A percentile compares a stretch with the other conserved stretches of the same genome.
Conservation (phyloP, 495 filamentous ascomycete species). For the Pseudevernia furfuracea region DNA sequence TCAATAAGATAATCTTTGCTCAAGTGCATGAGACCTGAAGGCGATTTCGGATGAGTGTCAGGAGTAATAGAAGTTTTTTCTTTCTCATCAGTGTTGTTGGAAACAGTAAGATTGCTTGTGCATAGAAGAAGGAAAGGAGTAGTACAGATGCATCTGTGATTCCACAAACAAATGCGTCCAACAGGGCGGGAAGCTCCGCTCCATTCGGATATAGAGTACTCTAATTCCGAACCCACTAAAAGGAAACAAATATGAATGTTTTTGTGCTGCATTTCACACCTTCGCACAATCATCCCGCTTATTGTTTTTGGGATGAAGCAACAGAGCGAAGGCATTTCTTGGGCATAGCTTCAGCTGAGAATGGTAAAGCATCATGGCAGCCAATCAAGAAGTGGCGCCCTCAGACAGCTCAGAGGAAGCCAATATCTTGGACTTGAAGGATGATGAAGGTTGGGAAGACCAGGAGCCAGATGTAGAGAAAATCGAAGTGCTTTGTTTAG, state of each 20-base stretch:
- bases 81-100: not conserved
- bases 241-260: not conserved
- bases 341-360: not conserved
- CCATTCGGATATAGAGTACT: not conserved
- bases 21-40: not conserved
- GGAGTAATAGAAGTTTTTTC: no score
- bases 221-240: not conserved
- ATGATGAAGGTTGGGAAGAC: slow-evolving; percentile 76
- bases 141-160: not conserved
- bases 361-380: slow-evolving; percentile 11
- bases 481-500: slow-evolving; percentile 57
- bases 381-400: slow-evolving; percentile 9
- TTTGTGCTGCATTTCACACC: not conserved
- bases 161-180: slow-evolving; percentile 1
- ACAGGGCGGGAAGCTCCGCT: not conserved
- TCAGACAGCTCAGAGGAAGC: slow-evolving; percentile 44
- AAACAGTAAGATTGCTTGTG: not conserved
- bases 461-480: slow-evolving; percentile 62
- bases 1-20: not conserved
- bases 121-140: not conserved
- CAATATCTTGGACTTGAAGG: slow-evolving; percentile 35
- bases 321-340: not conserved
- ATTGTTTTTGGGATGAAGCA: not conserved
- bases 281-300: not conserved
- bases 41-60: no score